Percentiles rank a stretch among this genome's conserved stretches.
Evolutionary conservation across 2,329 filamentous ascomycete genomes (phyloP).

Genomic region (Metarhizium sp.): DNA sequence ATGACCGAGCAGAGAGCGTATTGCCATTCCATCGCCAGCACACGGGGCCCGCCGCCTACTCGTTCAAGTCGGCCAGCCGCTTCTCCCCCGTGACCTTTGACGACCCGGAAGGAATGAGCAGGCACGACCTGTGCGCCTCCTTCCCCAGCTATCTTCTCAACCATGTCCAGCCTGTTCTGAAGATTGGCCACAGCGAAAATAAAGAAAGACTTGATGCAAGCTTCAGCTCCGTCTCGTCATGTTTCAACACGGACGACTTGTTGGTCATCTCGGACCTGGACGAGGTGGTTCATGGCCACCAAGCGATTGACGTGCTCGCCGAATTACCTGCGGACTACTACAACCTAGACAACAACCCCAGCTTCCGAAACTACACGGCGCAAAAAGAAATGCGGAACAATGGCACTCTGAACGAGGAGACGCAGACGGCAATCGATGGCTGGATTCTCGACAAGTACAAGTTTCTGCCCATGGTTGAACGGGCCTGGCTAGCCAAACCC

Average conservation of each 20-base stretch:
- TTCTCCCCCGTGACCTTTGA: slow-evolving; percentile 21
- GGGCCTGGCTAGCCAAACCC: slow-evolving; percentile 35
- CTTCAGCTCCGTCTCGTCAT: slow-evolving; percentile 42
- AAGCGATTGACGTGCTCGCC: slow-evolving; percentile 33
- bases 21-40: slow-evolving; percentile 13
- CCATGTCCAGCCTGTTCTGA: slow-evolving; percentile 22
- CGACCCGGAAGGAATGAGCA: slow-evolving; percentile 12
- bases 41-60: slow-evolving; percentile 17
- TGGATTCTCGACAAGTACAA: slow-evolving; percentile 50
- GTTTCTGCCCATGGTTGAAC: slow-evolving; percentile 45
- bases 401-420: slow-evolving; percentile 22
- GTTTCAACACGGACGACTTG: slow-evolving; percentile 30
- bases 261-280: slow-evolving; percentile 43
- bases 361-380: slow-evolving; percentile 30
- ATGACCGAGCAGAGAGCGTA: neutral
- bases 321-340: slow-evolving; percentile 20
- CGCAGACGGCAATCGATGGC: slow-evolving; percentile 26
- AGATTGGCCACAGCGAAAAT: slow-evolving; percentile 21
- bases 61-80: slow-evolving; percentile 18
- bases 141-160: slow-evolving; percentile 22
- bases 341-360: slow-evolving; percentile 19
- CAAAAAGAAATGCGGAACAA: slow-evolving; percentile 26
- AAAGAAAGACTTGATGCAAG: slow-evolving; percentile 26
- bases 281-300: slow-evolving; percentile 31
- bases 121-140: slow-evolving; percentile 19